A percentile compares a stretch with the other conserved stretches of the same genome.
Evolutionary conservation across 306 rosid species (phyloP).

Genomic region (Cucurbita pepo): DNA sequence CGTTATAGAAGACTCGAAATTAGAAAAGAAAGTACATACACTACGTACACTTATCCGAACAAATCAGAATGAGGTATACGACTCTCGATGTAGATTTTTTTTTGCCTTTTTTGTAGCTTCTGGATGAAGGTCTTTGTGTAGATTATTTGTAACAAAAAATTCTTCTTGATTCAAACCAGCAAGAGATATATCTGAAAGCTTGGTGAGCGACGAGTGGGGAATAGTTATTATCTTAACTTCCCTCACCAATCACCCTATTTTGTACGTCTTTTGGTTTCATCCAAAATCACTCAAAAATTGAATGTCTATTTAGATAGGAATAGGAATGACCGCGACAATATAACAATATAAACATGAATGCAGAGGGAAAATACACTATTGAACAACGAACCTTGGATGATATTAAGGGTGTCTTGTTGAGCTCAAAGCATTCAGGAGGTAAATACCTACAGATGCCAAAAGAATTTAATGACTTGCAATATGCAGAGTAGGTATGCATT

Average conservation of each 20-base stretch:
- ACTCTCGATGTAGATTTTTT: not conserved
- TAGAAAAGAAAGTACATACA: not conserved
- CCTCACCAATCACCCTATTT: not conserved
- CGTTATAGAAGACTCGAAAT: constrained; percentile 4
- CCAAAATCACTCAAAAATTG: not conserved
- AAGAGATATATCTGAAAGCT: not conserved
- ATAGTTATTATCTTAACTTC: not conserved
- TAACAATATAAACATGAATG: not conserved
- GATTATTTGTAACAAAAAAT: not conserved
- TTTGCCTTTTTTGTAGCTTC: not conserved
- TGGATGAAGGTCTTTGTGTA: not conserved
- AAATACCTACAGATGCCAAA: constrained; percentile 50
- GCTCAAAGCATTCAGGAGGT: constrained; percentile 98
- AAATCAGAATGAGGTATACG: not conserved
- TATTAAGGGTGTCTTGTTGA: constrained; percentile 76
- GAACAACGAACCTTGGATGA: constrained; percentile 68
- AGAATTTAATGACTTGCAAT: not conserved
- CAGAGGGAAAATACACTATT: not conserved
- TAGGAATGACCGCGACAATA: not conserved
- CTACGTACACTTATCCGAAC: not conserved
- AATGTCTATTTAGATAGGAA: not conserved
- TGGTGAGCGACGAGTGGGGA: not conserved
- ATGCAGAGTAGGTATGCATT: not conserved
- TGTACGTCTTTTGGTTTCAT: not conserved
- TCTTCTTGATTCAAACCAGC: not conserved